These are phyloP conservation scores for Phymatotrichopsis omnivora DNA, from an alignment of 2,329 filamentous ascomycete genomes.

Conservation along the genomic window DNA sequence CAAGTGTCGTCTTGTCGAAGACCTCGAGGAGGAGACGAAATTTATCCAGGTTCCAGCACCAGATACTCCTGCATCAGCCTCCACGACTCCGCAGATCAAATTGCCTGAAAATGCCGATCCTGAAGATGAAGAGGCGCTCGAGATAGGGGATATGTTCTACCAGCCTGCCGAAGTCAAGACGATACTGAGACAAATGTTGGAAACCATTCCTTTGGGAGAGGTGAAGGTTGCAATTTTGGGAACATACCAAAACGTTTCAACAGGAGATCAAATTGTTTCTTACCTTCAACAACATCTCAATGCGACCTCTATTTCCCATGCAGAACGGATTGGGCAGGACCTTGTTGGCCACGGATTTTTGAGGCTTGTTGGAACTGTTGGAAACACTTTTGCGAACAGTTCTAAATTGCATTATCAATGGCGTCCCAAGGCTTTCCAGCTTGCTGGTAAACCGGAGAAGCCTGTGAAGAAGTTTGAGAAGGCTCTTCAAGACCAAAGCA, in stretches of 20 bases:
- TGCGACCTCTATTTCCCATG: conserved; percentile 74
- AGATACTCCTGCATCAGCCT: conserved; percentile 53
- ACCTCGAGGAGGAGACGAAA: conserved; percentile 97
- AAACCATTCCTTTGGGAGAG: conserved; percentile 76
- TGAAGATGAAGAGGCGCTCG: conserved; percentile 65
- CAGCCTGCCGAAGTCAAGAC: conserved; percentile 80
- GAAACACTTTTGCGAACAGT: conserved; percentile 92
- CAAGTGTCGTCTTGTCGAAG: conserved; percentile 92
- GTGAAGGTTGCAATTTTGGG: conserved; percentile 92
- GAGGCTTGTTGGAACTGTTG: conserved; percentile 84
- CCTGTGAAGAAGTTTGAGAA: conserved; percentile 11
- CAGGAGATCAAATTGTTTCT: conserved; percentile 86
- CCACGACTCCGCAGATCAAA: conserved; percentile 66
- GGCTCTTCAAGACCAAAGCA: conserved; percentile 34
- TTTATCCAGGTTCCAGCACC: conserved; percentile 46
- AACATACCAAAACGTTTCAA: conserved; percentile 86
- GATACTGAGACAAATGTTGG: conserved; percentile 74
- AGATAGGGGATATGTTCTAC: conserved; percentile 85
- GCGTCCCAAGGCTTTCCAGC: conserved; percentile 81
- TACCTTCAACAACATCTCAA: conserved; percentile 86
- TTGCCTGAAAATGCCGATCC: conserved; percentile 59
- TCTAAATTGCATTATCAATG: conserved; percentile 97
- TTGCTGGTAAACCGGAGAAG: conserved; percentile 48
- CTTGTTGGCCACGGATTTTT: conserved; percentile 77
- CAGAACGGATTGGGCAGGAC: conserved; percentile 91